Conservation (phyloP, 2,329 filamentous ascomycete genomes). For the Polytolypa hystricis region DNA sequence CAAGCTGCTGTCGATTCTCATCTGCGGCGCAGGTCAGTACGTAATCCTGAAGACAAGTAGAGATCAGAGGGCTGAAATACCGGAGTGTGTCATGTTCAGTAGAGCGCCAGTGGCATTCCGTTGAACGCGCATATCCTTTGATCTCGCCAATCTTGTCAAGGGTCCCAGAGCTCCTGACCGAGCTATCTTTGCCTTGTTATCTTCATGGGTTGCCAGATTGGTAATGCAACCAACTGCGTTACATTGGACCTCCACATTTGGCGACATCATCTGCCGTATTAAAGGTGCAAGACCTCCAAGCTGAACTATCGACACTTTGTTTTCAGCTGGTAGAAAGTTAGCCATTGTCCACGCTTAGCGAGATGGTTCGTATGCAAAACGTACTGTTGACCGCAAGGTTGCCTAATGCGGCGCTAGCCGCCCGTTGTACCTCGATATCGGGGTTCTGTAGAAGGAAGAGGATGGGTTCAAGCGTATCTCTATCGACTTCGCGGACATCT, state of each 20-base stretch:
- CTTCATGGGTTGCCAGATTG: conserved; percentile 93
- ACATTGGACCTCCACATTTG: conserved; percentile 97
- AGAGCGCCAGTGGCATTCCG: conserved; percentile 92
- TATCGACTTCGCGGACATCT: conserved; percentile 96
- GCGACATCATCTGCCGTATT: conserved; percentile 96
- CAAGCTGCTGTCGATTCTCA: conserved; percentile 93
- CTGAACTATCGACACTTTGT: conserved; percentile 92
- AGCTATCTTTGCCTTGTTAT: conserved; percentile 98
- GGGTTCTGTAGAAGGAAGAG: conserved; percentile 87
- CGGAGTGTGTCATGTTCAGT: conserved; percentile 98
- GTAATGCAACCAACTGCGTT: conserved; percentile 99
- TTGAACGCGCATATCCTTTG: conserved; percentile 96
- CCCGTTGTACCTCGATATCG: conserved; percentile 93
- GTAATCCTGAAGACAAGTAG: no score
- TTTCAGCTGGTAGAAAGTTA: conserved; percentile 62
- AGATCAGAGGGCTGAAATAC: no score
- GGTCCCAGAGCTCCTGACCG: conserved; percentile 85
- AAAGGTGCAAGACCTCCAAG: conserved; percentile 82
- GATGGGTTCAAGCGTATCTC: conserved; percentile 90
- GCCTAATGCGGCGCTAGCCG: conserved; percentile 87
- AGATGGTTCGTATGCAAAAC: no score
- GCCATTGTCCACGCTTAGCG: not conserved
- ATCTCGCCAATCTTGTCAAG: conserved; percentile 84
- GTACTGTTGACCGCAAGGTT: conserved; percentile 95
- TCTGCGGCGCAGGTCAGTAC: conserved; percentile 43